phyloP scores from a whole-genome alignment of 2,329 filamentous ascomycete species.

The Periconia macrospinosa region DNA sequence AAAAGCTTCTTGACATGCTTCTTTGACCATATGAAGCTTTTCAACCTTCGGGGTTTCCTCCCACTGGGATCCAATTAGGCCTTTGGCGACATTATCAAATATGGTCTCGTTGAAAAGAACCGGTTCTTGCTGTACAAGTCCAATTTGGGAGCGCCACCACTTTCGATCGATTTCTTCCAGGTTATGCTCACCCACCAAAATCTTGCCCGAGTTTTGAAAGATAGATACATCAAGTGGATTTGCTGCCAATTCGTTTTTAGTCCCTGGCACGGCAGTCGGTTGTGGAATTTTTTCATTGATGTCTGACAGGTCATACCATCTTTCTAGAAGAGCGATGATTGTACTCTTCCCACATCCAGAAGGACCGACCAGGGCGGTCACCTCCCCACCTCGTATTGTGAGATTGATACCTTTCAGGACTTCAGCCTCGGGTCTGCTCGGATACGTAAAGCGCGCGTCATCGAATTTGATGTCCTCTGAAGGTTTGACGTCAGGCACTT shows the following conservation, averaged over 20 bases:
- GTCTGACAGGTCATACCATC: slow-evolving; percentile 65
- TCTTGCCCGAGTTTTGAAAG: neutral
- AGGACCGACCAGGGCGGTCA: slow-evolving; percentile 87
- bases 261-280: neutral
- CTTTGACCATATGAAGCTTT: slow-evolving; percentile 62
- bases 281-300: neutral
- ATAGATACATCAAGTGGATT: no score
- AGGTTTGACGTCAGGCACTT: slow-evolving; percentile 9
- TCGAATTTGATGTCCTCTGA: slow-evolving; percentile 67
- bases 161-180: slow-evolving; percentile 77
- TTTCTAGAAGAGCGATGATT: slow-evolving; percentile 84
- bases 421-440: slow-evolving; percentile 81
- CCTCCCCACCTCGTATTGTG: slow-evolving; percentile 79
- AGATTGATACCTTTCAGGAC: slow-evolving; percentile 83
- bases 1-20: slow-evolving; percentile 73
- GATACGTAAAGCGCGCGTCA: slow-evolving; percentile 86
- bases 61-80: slow-evolving; percentile 69
- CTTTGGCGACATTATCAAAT: slow-evolving; percentile 79
- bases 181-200: slow-evolving; percentile 67
- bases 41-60: slow-evolving; percentile 54
- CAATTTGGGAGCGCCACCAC: slow-evolving; percentile 87
- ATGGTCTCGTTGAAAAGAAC: slow-evolving; percentile 32
- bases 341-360: slow-evolving; percentile 92
- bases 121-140: slow-evolving; percentile 61
- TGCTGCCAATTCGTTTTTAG: neutral